These are phyloP conservation scores for Sicyos edulis DNA, from an alignment of 306 rosid species.

Conservation along the genomic window DNA sequence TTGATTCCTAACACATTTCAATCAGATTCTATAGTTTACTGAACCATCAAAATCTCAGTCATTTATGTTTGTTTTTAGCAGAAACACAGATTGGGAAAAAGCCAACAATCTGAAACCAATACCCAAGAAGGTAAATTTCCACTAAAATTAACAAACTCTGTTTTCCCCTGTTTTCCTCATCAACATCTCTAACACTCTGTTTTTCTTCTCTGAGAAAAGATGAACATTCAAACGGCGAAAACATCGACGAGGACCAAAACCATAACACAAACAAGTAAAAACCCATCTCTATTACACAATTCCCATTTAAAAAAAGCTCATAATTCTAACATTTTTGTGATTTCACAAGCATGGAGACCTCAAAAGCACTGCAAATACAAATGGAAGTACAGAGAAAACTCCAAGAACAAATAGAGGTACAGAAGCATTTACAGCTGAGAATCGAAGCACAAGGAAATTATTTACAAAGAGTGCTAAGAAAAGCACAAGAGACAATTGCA, in stretches of 20 bases:
- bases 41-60: background rate
- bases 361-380: slow-evolving; percentile 77
- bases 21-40: background rate
- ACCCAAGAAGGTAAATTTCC: slow-evolving; percentile 54
- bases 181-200: background rate
- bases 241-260: slow-evolving; percentile 38
- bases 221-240: slow-evolving; percentile 43
- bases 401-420: slow-evolving; percentile 86
- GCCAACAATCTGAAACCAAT: slow-evolving; percentile 51
- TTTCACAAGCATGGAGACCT: slow-evolving; percentile 55
- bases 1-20: background rate
- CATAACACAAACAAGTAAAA: slow-evolving; percentile 56
- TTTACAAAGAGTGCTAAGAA: slow-evolving; percentile 67
- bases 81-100: slow-evolving; percentile 88
- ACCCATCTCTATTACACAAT: background rate
- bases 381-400: slow-evolving; percentile 74
- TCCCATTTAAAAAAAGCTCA: background rate
- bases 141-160: background rate
- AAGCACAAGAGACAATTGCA: slow-evolving; percentile 76
- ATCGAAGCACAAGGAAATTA: slow-evolving; percentile 96
- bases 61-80: slow-evolving; percentile 25
- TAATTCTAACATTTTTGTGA: background rate
- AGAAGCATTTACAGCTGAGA: slow-evolving; percentile 73
- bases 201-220: slow-evolving; percentile 38
- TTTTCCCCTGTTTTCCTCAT: background rate